Evolutionary conservation across 106 monocot genomes (phyloP).

Genomic region (Allium sativum): DNA sequence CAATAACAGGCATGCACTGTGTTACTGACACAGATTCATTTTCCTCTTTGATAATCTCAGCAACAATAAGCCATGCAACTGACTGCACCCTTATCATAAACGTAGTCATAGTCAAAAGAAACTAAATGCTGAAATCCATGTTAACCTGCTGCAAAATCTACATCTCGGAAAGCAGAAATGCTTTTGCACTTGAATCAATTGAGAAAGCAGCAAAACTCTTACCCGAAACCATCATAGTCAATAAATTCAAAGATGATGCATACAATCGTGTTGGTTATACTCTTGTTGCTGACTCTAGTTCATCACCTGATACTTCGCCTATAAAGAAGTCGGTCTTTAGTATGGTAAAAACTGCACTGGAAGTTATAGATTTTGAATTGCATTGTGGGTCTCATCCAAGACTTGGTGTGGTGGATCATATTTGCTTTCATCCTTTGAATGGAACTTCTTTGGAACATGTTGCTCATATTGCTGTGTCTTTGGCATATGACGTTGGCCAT

Average conservation of each 20-base stretch:
- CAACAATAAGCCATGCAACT: too few species aligned
- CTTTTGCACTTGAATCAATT: constrained; percentile 13
- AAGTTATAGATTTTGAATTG: constrained; percentile 30
- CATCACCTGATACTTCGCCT: not conserved
- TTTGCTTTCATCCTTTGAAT: constrained; percentile 72
- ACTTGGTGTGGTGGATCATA: constrained; percentile 77
- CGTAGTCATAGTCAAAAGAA: not conserved
- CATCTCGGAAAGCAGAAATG: constrained; percentile 77
- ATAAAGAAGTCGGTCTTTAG: constrained; percentile 35
- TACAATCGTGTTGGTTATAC: constrained; percentile 90
- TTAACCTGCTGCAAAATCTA: constrained; percentile 85
- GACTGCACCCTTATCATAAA: too few species aligned
- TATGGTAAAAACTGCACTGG: constrained; percentile 54
- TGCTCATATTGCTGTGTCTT: constrained; percentile 37
- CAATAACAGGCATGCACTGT: too few species aligned
- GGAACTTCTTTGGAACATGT: constrained; percentile 30
- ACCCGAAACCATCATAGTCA: constrained; percentile 35
- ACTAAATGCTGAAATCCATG: constrained; percentile 31
- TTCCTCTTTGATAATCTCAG: too few species aligned
- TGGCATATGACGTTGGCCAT: constrained; percentile 53
- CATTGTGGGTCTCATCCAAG: constrained; percentile 73
- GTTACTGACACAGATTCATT: too few species aligned
- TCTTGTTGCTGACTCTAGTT: constrained; percentile 37
- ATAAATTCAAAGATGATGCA: constrained; percentile 59
- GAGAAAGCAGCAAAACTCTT: constrained; percentile 11